These are phyloP conservation scores for Penicillium sp. DNA, from an alignment of 2,329 filamentous ascomycete genomes.

Conservation along the genomic window DNA sequence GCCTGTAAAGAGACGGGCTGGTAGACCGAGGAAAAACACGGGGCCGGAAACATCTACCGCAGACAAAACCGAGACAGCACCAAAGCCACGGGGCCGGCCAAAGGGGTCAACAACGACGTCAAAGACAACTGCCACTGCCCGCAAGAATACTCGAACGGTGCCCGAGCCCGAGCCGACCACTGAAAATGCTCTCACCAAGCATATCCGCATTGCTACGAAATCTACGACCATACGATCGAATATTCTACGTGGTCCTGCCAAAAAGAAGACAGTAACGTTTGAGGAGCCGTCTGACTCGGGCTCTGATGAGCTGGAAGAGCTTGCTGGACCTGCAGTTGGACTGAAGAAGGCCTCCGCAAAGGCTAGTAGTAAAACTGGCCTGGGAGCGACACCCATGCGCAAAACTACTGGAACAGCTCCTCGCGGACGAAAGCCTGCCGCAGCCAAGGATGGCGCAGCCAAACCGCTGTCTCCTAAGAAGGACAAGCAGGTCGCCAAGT, in stretches of 20 bases:
- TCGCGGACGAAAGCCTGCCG: conserved; percentile 37
- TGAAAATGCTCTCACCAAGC: conserved; percentile 22
- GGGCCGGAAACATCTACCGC: conserved; percentile 13
- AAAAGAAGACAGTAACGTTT: conserved; percentile 53
- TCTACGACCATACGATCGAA: conserved; percentile 35
- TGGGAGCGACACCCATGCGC: conserved; percentile 51
- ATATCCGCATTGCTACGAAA: conserved; percentile 32
- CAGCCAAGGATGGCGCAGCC: conserved; percentile 31
- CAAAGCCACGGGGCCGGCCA: conserved; percentile 35
- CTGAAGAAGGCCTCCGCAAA: conserved; percentile 29
- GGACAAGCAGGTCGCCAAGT: conserved; percentile 49
- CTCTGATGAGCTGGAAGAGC: conserved; percentile 42
- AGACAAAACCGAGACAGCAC: conserved; percentile 16
- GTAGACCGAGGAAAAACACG: conserved; percentile 23
- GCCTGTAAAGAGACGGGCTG: conserved; percentile 23
- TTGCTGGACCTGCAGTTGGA: conserved; percentile 23
- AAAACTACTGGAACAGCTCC: conserved; percentile 36
- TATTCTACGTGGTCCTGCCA: conserved; percentile 33
- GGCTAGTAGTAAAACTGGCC: conserved; percentile 36
- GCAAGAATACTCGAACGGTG: conserved; percentile 17
- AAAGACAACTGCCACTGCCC: conserved; percentile 13
- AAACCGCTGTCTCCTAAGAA: conserved; percentile 54
- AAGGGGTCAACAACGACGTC: conserved; percentile 21
- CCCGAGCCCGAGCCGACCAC: conserved; percentile 6
- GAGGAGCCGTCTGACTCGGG: conserved; percentile 45